Evolutionary conservation across 2,329 filamentous ascomycete species (phyloP).

Genomic region (Paracorniculantispora psalliotae): DNA sequence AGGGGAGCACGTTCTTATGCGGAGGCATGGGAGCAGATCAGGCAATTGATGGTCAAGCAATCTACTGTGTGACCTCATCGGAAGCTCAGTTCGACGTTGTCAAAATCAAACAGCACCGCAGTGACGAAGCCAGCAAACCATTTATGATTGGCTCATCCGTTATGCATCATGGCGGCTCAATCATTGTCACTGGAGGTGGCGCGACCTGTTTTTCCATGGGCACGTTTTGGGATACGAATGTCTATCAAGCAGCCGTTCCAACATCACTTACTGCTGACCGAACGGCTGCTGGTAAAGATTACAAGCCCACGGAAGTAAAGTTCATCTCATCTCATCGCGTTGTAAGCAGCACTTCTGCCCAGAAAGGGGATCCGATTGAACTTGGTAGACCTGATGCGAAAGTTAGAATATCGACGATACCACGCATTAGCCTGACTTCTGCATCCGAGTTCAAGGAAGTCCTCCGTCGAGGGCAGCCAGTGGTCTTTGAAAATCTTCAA

Average conservation of each 20-base stretch:
- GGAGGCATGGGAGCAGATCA: slow-evolving; percentile 29
- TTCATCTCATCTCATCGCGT: neutral
- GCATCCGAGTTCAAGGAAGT: slow-evolving; percentile 55
- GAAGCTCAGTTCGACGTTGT: slow-evolving; percentile 8
- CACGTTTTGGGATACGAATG: slow-evolving; percentile 70
- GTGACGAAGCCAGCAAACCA: slow-evolving; percentile 37
- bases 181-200: slow-evolving; percentile 68
- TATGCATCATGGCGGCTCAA: slow-evolving; percentile 40
- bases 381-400: slow-evolving; percentile 7
- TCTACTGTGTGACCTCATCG: neutral
- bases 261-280: neutral
- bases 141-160: slow-evolving; percentile 67
- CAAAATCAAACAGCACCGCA: slow-evolving; percentile 8
- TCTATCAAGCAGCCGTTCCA: slow-evolving; percentile 37
- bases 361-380: neutral
- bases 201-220: slow-evolving; percentile 90
- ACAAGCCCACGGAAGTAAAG: neutral
- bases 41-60: slow-evolving; percentile 19
- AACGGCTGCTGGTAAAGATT: neutral
- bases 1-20: slow-evolving; percentile 23
- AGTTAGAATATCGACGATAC: slow-evolving; percentile 34
- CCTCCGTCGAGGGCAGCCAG: slow-evolving; percentile 49
- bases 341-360: slow-evolving; percentile 12
- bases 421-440: slow-evolving; percentile 47
- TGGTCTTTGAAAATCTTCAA: slow-evolving; percentile 58